These are phyloP conservation scores for Prunus fruticosa DNA, from an alignment of 306 rosid genomes.

Conservation along the genomic window DNA sequence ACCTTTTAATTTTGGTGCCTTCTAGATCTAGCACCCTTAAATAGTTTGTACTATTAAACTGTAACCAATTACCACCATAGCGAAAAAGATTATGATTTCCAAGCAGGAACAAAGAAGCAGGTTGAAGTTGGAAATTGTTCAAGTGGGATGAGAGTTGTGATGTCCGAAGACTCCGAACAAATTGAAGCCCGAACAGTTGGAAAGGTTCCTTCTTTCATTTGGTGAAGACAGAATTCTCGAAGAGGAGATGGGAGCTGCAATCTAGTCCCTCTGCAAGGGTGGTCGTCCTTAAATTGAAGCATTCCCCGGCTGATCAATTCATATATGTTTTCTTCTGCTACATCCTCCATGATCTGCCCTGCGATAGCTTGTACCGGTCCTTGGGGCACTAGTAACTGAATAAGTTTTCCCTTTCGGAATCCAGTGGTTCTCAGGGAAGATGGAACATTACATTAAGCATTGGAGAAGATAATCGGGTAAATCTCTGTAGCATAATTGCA, in stretches of 20 bases:
- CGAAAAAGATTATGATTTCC: neutral
- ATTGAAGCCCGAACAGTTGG: neutral
- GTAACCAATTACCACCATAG: constrained; percentile 10
- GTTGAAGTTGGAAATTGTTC: constrained; percentile 10
- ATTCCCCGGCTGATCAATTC: constrained; percentile 17
- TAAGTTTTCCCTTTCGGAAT: constrained; percentile 25
- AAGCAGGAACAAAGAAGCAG: constrained; percentile 13
- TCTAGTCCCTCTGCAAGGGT: constrained; percentile 1
- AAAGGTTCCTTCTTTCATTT: constrained; percentile 22
- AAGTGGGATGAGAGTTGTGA: neutral
- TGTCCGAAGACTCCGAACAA: constrained; percentile 8
- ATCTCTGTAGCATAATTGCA: neutral
- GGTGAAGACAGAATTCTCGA: constrained; percentile 9
- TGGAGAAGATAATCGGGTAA: constrained; percentile 9
- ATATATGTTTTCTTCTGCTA: constrained; percentile 13
- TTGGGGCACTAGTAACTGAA: constrained; percentile 13
- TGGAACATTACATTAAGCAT: constrained; percentile 16
- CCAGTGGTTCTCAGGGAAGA: constrained; percentile 15
- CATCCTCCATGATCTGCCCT: constrained; percentile 21
- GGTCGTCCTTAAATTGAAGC: constrained; percentile 5
- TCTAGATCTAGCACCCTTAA: constrained; percentile 22
- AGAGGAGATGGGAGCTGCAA: neutral
- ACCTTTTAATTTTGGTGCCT: constrained; percentile 3
- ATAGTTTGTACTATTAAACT: neutral
- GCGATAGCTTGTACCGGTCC: constrained; percentile 12